Evolutionary conservation across 1,284 basidiomycete genomes (phyloP).

Genomic region (Blastosporella zonata): DNA sequence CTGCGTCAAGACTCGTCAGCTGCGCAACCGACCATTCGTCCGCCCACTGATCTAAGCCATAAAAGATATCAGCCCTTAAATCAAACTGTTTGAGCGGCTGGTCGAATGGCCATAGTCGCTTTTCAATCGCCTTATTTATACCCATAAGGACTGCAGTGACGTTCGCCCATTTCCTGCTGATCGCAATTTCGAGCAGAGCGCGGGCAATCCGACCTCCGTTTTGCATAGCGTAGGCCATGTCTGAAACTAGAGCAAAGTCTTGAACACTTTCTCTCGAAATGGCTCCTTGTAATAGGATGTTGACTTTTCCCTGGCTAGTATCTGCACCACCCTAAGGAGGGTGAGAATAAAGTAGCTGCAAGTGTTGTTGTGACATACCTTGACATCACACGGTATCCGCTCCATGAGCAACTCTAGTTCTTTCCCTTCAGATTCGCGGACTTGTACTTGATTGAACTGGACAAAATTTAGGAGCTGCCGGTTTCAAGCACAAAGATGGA

Average conservation of each 20-base stretch:
- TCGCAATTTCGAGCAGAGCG: conserved; percentile 90
- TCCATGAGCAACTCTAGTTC: conserved; percentile 79
- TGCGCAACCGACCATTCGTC: conserved; percentile 83
- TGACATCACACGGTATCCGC: conserved; percentile 76
- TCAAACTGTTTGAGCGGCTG: conserved; percentile 86
- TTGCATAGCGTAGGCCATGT: conserved; percentile 90
- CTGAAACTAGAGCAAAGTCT: conserved; percentile 97
- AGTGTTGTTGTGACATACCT: conserved; percentile 38
- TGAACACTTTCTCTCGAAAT: conserved; percentile 83
- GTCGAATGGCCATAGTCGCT: conserved; percentile 94
- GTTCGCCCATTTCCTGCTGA: conserved; percentile 90
- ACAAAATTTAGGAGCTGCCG: conserved; percentile 2
- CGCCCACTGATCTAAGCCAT: conserved; percentile 79
- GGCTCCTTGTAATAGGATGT: conserved; percentile 90
- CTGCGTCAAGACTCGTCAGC: conserved; percentile 71
- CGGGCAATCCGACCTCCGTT: conserved; percentile 95
- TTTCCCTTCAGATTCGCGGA: conserved; percentile 85
- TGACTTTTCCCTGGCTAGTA: conserved; percentile 86
- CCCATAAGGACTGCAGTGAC: conserved; percentile 81
- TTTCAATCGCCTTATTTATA: conserved; percentile 92
- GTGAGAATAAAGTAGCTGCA: conserved; percentile 1
- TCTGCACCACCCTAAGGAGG: conserved; percentile 65
- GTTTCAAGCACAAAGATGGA: conserved; percentile 15
- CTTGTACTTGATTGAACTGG: conserved; percentile 95
- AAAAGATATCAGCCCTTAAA: conserved; percentile 78